phyloP scores from a whole-genome alignment of 768 basidiomycete genomes.

The Suillus paluster region DNA sequence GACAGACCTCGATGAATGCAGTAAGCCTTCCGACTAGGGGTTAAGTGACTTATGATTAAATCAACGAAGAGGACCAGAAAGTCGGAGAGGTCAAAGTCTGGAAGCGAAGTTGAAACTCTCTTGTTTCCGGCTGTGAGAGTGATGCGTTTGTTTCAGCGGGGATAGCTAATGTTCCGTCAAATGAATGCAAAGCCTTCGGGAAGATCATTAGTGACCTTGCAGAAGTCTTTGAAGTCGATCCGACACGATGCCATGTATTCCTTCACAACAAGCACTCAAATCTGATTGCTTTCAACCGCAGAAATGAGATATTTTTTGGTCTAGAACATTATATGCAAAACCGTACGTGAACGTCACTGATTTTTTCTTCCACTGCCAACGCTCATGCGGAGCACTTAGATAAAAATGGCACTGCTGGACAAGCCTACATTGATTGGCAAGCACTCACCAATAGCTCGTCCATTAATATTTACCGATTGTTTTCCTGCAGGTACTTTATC shows the following conservation, averaged over 20 bases:
- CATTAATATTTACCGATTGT: neutral
- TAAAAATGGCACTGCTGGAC: neutral
- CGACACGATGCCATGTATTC: constrained; percentile 14
- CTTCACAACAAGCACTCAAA: constrained; percentile 6
- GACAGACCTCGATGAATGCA: constrained; percentile 10
- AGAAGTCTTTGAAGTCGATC: constrained; percentile 3
- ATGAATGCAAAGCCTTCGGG: constrained; percentile 7
- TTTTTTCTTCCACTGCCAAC: neutral
- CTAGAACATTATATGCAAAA: constrained; percentile 14
- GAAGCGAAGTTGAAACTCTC: neutral
- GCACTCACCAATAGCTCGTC: neutral
- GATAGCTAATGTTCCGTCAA: neutral
- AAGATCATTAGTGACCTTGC: constrained; percentile 10
- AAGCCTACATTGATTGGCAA: neutral
- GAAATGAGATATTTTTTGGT: constrained; percentile 15
- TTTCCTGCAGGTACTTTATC: constrained; percentile 27
- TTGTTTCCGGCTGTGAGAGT: neutral
- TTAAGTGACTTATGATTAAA: neutral
- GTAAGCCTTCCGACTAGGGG: neutral
- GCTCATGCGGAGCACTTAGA: neutral
- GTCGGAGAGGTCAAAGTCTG: neutral
- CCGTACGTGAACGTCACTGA: constrained; percentile 11
- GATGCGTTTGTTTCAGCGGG: constrained; percentile 1
- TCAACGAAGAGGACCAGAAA: neutral
- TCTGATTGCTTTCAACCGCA: constrained; percentile 21